Percentiles rank a stretch among this genome's conserved stretches.
These are phyloP conservation scores for Adansonia gregorii DNA, from an alignment of 441 rosid genomes.

Conservation along the genomic window DNA sequence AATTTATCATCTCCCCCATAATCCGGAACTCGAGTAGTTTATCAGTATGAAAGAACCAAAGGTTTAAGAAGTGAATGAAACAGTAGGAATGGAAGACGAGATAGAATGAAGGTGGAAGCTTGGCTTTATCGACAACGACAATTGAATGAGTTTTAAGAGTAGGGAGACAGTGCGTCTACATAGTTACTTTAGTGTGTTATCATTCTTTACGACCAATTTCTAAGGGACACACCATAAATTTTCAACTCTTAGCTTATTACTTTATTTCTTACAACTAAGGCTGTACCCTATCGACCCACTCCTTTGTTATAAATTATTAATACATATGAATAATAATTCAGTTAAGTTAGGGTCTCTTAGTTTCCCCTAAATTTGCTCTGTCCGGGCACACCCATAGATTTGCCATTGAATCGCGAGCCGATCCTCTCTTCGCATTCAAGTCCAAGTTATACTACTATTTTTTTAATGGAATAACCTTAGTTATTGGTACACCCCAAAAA, in stretches of 20 bases:
- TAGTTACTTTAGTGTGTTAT: constrained; percentile 8
- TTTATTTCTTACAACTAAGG: constrained; percentile 33
- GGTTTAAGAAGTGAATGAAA: no score
- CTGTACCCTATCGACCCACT: constrained; percentile 28
- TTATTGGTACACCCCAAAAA: no score
- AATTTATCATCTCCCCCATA: not conserved
- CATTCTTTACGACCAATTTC: constrained; percentile 28
- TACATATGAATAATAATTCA: not conserved
- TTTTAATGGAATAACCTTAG: no score
- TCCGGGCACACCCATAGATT: no score
- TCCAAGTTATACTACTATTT: no score
- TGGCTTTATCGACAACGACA: constrained; percentile 6
- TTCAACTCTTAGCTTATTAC: not conserved
- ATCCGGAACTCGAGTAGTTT: not conserved
- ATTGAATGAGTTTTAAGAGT: not conserved
- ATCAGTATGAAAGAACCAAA: not conserved
- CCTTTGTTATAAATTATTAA: not conserved
- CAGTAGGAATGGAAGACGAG: not conserved
- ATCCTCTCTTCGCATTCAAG: no score
- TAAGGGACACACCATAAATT: constrained; percentile 21
- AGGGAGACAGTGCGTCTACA: not conserved
- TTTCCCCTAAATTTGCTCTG: no score
- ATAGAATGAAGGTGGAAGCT: not conserved
- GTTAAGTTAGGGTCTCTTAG: not conserved
- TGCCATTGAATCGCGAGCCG: no score